A percentile compares a stretch with the other conserved stretches of the same genome.
These are phyloP conservation scores for Aspergillus ochraceus DNA, from an alignment of 2,329 filamentous ascomycete genomes.

Conservation along the genomic window DNA sequence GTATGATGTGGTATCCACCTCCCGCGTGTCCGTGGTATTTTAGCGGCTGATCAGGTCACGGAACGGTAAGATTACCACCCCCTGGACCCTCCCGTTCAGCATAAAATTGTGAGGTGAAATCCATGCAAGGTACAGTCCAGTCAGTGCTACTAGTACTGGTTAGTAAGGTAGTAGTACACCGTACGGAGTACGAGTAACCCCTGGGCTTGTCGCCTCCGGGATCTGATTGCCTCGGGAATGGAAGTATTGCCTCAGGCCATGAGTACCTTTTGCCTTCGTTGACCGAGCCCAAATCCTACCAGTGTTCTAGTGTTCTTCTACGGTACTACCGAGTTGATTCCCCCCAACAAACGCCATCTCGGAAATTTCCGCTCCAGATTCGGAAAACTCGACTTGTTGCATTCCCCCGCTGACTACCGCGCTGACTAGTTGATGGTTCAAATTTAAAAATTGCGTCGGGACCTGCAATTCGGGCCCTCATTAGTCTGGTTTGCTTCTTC, in stretches of 20 bases:
- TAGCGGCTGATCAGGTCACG: not conserved
- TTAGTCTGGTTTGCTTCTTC: not conserved
- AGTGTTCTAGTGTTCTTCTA: no score
- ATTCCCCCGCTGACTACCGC: not conserved
- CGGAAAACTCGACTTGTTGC: not conserved
- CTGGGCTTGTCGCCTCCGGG: no score
- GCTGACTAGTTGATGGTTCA: not conserved
- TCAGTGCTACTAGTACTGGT: no score
- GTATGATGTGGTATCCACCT: not conserved
- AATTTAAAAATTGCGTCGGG: not conserved
- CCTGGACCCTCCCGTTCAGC: constrained; percentile 2
- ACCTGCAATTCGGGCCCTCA: not conserved
- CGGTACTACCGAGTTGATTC: not conserved
- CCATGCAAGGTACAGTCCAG: no score
- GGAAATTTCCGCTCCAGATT: constrained; percentile 11
- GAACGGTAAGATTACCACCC: constrained; percentile 8
- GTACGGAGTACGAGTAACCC: no score
- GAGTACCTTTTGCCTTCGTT: no score
- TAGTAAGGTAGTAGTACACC: no score
- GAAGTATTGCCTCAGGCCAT: no score
- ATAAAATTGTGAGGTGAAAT: not conserved
- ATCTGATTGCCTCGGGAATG: no score
- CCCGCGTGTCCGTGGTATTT: not conserved
- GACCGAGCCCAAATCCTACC: no score
- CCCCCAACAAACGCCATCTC: not conserved